Conservation (phyloP, 345 rosid species). For the Syzygium oleosum region DNA sequence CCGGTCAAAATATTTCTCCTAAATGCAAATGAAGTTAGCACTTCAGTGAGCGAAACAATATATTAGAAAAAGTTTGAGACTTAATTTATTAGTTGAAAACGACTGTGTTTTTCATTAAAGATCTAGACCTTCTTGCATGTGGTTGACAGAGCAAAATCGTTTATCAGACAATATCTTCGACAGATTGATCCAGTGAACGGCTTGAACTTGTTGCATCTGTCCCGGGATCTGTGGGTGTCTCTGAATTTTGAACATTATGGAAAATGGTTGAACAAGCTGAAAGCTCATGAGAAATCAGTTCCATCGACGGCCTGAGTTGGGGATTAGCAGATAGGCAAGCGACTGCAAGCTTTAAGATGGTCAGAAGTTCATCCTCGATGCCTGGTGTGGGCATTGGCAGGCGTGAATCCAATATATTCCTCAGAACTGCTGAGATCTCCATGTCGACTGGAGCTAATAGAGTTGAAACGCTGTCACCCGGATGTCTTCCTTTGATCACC, state of each 20-base stretch:
- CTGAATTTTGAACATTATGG: background rate
- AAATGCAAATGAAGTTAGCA: background rate
- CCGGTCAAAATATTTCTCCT: background rate
- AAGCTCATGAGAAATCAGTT: background rate
- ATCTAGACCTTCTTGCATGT: background rate
- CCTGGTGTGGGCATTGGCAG: background rate
- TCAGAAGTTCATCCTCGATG: background rate
- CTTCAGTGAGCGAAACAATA: background rate
- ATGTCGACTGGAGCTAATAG: background rate
- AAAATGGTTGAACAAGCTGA: background rate
- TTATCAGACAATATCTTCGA: background rate
- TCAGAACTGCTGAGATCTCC: background rate
- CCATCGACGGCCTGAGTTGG: constrained; percentile 21
- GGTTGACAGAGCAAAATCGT: background rate
- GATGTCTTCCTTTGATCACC: background rate
- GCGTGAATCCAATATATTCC: background rate
- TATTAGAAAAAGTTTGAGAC: background rate
- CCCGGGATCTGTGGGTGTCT: background rate
- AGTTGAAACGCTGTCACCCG: background rate
- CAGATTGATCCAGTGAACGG: background rate
- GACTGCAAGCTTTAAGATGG: background rate
- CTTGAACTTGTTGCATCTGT: background rate
- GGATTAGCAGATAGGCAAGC: background rate
- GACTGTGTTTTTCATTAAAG: background rate
- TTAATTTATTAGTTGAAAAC: no score